Evolutionary conservation across 2,329 filamentous ascomycete genomes (phyloP).

Genomic region (Chrysosporium queenslandicum): DNA sequence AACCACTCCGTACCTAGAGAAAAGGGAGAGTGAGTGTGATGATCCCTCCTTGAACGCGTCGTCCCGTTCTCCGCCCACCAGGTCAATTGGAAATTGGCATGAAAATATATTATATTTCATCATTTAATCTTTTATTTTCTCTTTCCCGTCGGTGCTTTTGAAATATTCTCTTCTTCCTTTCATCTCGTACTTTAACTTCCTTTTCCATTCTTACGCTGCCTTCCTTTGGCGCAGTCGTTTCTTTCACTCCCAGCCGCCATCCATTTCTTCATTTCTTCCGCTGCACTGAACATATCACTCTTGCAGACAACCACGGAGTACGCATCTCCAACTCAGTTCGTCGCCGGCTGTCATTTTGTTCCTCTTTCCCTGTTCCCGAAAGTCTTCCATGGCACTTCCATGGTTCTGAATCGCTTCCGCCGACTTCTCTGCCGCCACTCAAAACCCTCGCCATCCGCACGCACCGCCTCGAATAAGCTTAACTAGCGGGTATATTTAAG

Average conservation of each 20-base stretch:
- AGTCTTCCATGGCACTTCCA: neutral
- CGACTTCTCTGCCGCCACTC: neutral
- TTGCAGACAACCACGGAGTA: neutral
- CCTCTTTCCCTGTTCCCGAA: neutral
- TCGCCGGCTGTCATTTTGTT: too few species aligned
- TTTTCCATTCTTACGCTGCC: neutral
- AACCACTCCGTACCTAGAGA: too few species aligned
- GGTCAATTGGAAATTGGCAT: conserved; percentile 6
- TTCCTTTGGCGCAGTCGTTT: neutral
- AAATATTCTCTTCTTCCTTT: neutral
- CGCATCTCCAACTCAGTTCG: too few species aligned
- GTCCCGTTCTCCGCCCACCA: neutral
- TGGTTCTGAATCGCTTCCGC: neutral
- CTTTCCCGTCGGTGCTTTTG: neutral
- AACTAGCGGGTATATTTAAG: neutral
- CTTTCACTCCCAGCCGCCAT: neutral
- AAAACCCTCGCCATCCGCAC: neutral
- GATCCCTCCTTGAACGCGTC: neutral
- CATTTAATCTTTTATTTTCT: neutral
- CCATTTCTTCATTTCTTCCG: neutral
- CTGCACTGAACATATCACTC: neutral
- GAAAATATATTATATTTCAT: neutral
- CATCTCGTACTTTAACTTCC: neutral
- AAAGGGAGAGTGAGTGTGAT: neutral
- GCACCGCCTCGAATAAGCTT: neutral